Conservation (phyloP, 768 basidiomycete species). For the Naganishia vishniacii region DNA sequence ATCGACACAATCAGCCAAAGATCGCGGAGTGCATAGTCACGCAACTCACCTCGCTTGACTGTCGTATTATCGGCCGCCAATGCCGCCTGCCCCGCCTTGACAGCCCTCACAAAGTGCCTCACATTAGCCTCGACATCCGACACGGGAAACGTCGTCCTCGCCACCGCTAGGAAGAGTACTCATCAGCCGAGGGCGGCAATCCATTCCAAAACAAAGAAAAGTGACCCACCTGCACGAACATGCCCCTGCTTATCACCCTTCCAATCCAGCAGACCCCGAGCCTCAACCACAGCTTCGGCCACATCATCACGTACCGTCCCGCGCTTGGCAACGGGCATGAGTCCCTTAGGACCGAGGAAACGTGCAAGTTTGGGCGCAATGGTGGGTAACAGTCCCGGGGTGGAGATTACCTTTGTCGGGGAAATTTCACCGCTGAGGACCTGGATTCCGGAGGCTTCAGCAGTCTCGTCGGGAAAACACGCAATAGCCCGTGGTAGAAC, state of each 20-base stretch:
- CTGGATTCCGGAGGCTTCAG: too few species aligned
- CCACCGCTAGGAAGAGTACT: background rate
- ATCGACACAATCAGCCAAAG: background rate
- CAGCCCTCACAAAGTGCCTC: constrained; percentile 60
- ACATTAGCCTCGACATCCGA: constrained; percentile 74
- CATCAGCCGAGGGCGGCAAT: too few species aligned
- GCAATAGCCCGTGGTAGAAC: background rate
- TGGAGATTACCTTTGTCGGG: constrained; percentile 79
- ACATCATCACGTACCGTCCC: constrained; percentile 91
- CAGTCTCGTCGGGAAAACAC: too few species aligned
- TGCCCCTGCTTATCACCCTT: constrained; percentile 80
- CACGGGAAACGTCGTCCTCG: constrained; percentile 54
- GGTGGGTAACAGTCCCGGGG: constrained; percentile 67
- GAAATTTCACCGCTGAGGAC: constrained; percentile 67
- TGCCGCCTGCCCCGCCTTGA: constrained; percentile 49
- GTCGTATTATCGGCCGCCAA: constrained; percentile 54
- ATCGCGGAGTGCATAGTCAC: background rate
- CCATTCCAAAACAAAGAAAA: background rate
- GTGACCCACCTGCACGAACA: constrained; percentile 63
- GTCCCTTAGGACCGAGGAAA: constrained; percentile 74
- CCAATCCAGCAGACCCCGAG: constrained; percentile 84
- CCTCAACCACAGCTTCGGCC: constrained; percentile 67
- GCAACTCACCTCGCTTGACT: constrained; percentile 54
- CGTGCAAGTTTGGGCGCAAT: constrained; percentile 74
- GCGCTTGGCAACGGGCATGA: constrained; percentile 91